Evolutionary conservation across 495 filamentous ascomycete species (phyloP), one percentile per base, ranked within the genome.

Genomic region (Rhypophila decipiens): DNA sequence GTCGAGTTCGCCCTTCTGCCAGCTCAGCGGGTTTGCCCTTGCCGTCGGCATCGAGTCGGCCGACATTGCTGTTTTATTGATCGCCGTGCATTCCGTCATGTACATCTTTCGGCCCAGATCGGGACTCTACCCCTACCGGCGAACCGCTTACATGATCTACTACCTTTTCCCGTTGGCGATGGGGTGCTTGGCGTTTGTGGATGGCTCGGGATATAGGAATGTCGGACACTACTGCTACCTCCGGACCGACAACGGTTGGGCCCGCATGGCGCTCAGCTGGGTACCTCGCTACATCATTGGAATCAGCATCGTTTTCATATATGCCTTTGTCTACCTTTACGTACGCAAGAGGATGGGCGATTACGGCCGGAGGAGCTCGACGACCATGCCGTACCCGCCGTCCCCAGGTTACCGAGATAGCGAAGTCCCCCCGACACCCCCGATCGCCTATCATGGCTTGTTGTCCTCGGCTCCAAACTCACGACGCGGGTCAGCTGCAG

Each of bases 261-360:
- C 80, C 51, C 74, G 81, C 29, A 66, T 84, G 24, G 78, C 75
- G 3, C 68, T 89, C 24, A 74, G 74, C 39, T 90, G 86, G 86
- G 70, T 82, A 13, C 86, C 86, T 24, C 74, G 86, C 23, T 90
- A 89, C 49, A 43, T 86, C 20, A 80, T 89, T 24, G 76, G 82
- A 52, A 60, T 70, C 27, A 67, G 72, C 35, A 80, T 87, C 46
- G 53, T 85, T 10, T 55, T 68, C 40, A 77, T 87, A 9, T 86
- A 86, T 49, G 63, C 74, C 20, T 71, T 75, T 2, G 81, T 89
- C 23, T 87, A 88, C 56, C 56, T 80, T n/a, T 83, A 87, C 51
- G 77, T 86, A 11, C 67, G 71, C 13, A 49, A 56, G 24, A 23
- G 58, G 21, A 59, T 68, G 54, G 44, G 47, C 12, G 56, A 61